Conservation (phyloP, 202 grass and related monocot species). For the Elaeis oleifera region DNA sequence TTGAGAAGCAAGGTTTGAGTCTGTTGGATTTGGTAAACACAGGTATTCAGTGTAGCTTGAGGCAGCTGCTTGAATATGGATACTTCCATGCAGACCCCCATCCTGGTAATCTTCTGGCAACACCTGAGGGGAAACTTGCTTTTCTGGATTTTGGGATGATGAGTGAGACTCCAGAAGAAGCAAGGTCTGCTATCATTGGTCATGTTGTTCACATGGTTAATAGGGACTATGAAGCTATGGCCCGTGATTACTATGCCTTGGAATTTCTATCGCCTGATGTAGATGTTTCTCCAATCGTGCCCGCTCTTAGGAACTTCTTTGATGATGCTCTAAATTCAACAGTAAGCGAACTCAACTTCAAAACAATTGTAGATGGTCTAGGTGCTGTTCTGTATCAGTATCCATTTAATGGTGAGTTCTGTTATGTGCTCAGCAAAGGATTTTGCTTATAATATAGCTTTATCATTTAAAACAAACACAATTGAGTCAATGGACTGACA, state of each 20-base stretch:
- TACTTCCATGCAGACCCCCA: slow-evolving; percentile 94
- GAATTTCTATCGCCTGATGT: slow-evolving; percentile 77
- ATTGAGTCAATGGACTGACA: no score
- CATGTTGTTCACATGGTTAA: slow-evolving; percentile 98
- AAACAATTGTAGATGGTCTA: slow-evolving; percentile 85
- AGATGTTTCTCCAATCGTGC: slow-evolving; percentile 90
- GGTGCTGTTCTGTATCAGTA: slow-evolving; percentile 92
- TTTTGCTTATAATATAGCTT: neutral
- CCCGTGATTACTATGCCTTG: slow-evolving; percentile 88
- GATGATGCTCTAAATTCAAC: slow-evolving; percentile 84
- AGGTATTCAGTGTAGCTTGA: slow-evolving; percentile 93
- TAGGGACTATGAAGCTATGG: slow-evolving; percentile 94
- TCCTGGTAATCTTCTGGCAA: slow-evolving; percentile 92
- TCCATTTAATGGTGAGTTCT: slow-evolving; percentile 74
- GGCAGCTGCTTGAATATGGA: slow-evolving; percentile 87
- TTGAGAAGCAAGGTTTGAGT: slow-evolving; percentile 80
- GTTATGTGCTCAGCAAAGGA: neutral
- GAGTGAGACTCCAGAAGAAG: slow-evolving; percentile 94
- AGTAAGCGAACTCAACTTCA: slow-evolving; percentile 95
- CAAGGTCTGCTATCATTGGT: slow-evolving; percentile 85
- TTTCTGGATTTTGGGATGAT: slow-evolving; percentile 99
- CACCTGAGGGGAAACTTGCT: slow-evolving; percentile 81
- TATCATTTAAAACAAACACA: neutral
- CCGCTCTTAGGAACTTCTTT: slow-evolving; percentile 77
- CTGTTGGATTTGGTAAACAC: slow-evolving; percentile 81